phyloP scores from a whole-genome alignment of 2,329 filamentous ascomycete genomes.

The Alternaria atra region DNA sequence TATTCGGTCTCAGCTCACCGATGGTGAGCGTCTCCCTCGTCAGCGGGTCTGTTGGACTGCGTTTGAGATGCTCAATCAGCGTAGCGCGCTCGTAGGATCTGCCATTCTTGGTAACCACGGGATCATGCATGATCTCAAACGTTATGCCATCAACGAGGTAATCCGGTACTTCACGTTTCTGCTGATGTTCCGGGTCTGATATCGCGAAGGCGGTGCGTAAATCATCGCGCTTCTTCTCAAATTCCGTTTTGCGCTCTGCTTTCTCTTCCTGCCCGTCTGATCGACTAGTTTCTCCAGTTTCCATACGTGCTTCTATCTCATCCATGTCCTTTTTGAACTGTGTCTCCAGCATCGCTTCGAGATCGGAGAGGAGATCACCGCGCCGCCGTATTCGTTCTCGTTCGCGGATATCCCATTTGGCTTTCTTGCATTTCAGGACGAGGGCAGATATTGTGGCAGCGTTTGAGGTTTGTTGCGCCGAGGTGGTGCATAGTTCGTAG shows the following conservation, averaged over 20 bases:
- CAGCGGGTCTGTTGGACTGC: slow-evolving; percentile 79
- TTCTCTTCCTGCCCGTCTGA: slow-evolving; percentile 60
- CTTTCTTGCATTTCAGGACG: slow-evolving; percentile 83
- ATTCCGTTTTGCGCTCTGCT: slow-evolving; percentile 54
- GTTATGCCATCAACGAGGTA: slow-evolving; percentile 80
- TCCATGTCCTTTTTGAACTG: slow-evolving; percentile 46
- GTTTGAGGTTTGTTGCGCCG: slow-evolving; percentile 68
- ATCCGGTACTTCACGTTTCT: slow-evolving; percentile 70
- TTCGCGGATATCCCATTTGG: slow-evolving; percentile 82
- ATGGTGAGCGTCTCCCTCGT: slow-evolving; percentile 77
- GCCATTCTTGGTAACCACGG: slow-evolving; percentile 77
- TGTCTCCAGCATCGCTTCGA: slow-evolving; percentile 57
- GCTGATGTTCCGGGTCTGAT: slow-evolving; percentile 56
- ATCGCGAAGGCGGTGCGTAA: slow-evolving; percentile 58
- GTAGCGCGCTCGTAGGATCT: slow-evolving; percentile 89
- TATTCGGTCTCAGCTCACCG: slow-evolving; percentile 80
- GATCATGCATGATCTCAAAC: slow-evolving; percentile 78
- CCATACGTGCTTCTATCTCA: slow-evolving; percentile 51
- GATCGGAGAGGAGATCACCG: slow-evolving; percentile 67
- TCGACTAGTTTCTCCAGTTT: slow-evolving; percentile 50
- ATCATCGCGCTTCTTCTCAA: slow-evolving; percentile 55
- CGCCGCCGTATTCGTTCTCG: slow-evolving; percentile 65
- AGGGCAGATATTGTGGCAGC: slow-evolving; percentile 75
- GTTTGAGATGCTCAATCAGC: slow-evolving; percentile 84
- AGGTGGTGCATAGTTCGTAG: slow-evolving; percentile 72